These are phyloP conservation scores for Fusarium mexicanum DNA, from an alignment of 2,329 filamentous ascomycete genomes.

Conservation along the genomic window DNA sequence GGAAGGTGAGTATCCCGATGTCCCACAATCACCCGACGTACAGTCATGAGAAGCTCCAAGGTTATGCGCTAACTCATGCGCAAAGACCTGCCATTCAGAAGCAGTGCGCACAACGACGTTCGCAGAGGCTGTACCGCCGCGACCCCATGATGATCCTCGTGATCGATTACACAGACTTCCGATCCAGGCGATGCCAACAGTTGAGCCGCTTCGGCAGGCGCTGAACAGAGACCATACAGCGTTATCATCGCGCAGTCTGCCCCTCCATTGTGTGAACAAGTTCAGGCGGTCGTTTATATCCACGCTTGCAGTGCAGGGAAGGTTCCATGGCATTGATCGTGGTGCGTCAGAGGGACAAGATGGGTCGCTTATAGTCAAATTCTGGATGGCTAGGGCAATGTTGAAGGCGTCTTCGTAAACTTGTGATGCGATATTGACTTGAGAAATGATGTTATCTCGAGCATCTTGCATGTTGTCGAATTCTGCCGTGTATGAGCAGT, in stretches of 20 bases:
- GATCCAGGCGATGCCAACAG: conserved; percentile 88
- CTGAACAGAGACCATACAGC: conserved; percentile 87
- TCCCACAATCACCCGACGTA: conserved; percentile 9
- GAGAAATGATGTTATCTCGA: conserved; percentile 76
- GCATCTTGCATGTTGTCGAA: conserved; percentile 72
- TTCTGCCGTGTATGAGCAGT: conserved; percentile 80
- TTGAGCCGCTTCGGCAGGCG: conserved; percentile 77
- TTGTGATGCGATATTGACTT: conserved; percentile 84
- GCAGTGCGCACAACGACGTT: conserved; percentile 78
- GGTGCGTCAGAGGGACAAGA: conserved; percentile 69
- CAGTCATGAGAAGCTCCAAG: conserved; percentile 35
- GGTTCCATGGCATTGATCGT: conserved; percentile 77
- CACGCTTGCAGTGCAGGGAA: conserved; percentile 67
- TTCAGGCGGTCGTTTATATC: conserved; percentile 79
- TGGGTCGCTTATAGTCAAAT: conserved; percentile 76
- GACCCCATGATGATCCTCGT: conserved; percentile 49
- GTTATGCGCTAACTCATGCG: conserved; percentile 82
- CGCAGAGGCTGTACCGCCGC: conserved; percentile 87
- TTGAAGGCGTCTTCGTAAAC: conserved; percentile 89
- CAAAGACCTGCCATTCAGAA: conserved; percentile 89
- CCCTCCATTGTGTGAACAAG: conserved; percentile 84
- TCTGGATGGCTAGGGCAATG: conserved; percentile 83
- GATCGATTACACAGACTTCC: conserved; percentile 75
- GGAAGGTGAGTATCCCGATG: not conserved
- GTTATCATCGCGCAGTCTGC: conserved; percentile 73